Evolutionary conservation across 2,329 filamentous ascomycete species (phyloP).

Genomic region (Lojkania enalia): DNA sequence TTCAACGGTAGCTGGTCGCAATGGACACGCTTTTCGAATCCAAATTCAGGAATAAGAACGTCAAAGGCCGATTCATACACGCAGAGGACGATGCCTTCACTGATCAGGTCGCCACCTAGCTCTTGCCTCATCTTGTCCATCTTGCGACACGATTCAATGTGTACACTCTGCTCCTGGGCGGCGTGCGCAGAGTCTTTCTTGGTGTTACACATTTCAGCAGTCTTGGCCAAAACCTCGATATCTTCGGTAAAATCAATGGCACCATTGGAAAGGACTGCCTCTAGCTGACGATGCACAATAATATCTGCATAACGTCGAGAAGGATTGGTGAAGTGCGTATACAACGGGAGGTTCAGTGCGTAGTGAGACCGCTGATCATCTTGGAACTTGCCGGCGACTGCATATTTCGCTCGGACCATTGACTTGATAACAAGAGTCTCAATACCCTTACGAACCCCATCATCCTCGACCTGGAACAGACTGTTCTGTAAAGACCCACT

Average conservation of each 20-base stretch:
- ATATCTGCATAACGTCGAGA: slow-evolving; percentile 94
- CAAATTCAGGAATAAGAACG: slow-evolving; percentile 95
- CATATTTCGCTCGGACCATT: slow-evolving; percentile 97
- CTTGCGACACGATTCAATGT: slow-evolving; percentile 93
- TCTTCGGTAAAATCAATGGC: slow-evolving; percentile 87
- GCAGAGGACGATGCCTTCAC: slow-evolving; percentile 92
- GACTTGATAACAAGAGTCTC: slow-evolving; percentile 93
- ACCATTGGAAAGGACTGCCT: slow-evolving; percentile 80
- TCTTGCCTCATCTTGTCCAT: slow-evolving; percentile 93
- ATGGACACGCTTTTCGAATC: slow-evolving; percentile 98
- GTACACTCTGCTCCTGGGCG: slow-evolving; percentile 97
- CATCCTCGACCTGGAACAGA: slow-evolving; percentile 88
- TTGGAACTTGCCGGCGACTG: slow-evolving; percentile 75
- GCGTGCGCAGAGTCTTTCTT: slow-evolving; percentile 99
- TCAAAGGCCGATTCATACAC: slow-evolving; percentile 99
- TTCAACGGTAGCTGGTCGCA: slow-evolving; percentile 96
- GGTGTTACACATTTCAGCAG: slow-evolving; percentile 92
- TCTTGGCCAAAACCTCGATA: slow-evolving; percentile 84
- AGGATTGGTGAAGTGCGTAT: slow-evolving; percentile 97
- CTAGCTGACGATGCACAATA: slow-evolving; percentile 91
- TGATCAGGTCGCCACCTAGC: slow-evolving; percentile 86
- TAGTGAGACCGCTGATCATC: slow-evolving; percentile 86
- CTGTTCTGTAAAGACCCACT: slow-evolving; percentile 93
- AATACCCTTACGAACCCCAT: slow-evolving; percentile 93
- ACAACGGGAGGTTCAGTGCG: slow-evolving; percentile 86